These are phyloP conservation scores for Dichotomopilus funicola DNA, from an alignment of 2,329 filamentous ascomycete genomes.

Conservation along the genomic window DNA sequence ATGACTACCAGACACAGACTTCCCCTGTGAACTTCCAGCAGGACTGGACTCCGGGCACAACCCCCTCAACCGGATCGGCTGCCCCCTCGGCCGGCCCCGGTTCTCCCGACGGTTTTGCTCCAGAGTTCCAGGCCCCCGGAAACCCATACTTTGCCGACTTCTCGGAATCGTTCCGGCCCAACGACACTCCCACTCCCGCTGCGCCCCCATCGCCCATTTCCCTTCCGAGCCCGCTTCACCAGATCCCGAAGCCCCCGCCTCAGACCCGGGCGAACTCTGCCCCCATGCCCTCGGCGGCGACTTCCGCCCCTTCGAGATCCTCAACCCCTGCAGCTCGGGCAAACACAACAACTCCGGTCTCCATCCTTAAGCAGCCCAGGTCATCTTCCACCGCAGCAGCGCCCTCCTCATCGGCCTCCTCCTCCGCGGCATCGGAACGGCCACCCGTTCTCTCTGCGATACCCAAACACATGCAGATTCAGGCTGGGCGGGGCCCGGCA, in stretches of 20 bases:
- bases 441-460: slow-evolving; percentile 20
- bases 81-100: slow-evolving; percentile 2
- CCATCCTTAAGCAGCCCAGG: slow-evolving; percentile 24
- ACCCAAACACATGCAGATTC: slow-evolving; percentile 24
- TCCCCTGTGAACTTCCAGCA: neutral
- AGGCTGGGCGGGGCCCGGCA: slow-evolving; percentile 14
- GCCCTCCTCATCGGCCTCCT: no score
- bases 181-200: slow-evolving; percentile 3
- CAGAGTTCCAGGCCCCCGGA: slow-evolving; percentile 8
- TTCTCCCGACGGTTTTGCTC: neutral
- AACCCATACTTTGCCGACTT: slow-evolving; percentile 13
- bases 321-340: slow-evolving; percentile 5
- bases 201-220: slow-evolving; percentile 13
- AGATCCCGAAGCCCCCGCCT: neutral
- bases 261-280: slow-evolving; percentile 12
- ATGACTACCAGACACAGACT: neutral
- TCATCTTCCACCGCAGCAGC: neutral
- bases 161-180: neutral
- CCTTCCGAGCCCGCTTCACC: slow-evolving; percentile 7
- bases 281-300: neutral
- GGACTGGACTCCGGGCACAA: slow-evolving; percentile 2
- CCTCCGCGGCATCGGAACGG: slow-evolving; percentile 7
- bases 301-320: slow-evolving; percentile 1
- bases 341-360: slow-evolving; percentile 14
- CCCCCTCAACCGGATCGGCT: slow-evolving; percentile 5